Evolutionary conservation across 768 basidiomycete species (phyloP), one percentile per base, ranked within the genome.

Genomic region (Tylopilus rubrobrunneus): DNA sequence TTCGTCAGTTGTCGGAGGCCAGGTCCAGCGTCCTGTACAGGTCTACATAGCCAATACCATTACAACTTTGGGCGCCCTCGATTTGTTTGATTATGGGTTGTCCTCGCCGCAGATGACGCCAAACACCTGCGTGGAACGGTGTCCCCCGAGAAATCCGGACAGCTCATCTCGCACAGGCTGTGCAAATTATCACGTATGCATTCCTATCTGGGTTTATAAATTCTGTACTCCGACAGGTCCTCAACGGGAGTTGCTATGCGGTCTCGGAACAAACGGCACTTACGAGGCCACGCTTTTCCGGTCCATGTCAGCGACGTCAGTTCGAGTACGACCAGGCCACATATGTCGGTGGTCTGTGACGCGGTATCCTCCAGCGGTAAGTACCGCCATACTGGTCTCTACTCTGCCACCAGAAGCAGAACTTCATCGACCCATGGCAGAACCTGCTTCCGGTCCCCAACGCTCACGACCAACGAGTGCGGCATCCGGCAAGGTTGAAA

Each of bases 401-500:
- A 62, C 48, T 23, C 60, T 58, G 23, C 65, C 60, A 25, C 73
- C 74, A n/a, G 45, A 33, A 51, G 14, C 19, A 19, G 19, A 19
- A 19, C 45, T 50, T 56, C 53, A 34, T 68, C 71, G 29, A 51
- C 17, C 8, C 52, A 59, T 58, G 62, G 48, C 52, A 72, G 71
- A 71, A 33, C 64, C 74, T 29, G 59, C 66, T 4, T 68, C 75
- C 6, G 73, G 67, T 14, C 69, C 72, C 23, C 68, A 73, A 17
- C 72, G 74, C 55, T 67, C 71, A 31, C 59, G 63, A 49, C 68
- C 70, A n/a, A 52, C 64, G 14, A 65, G 73, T 17, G 42, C 45
- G 10, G 41, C 53, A 15, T 37, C 37, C 39, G 73, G 46, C 33
- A 65, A 74, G 57, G 57, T 67, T 46, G 74, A 71, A 39, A 78